phyloP scores from a whole-genome alignment of 176 grass and related monocot genomes.

The Rhipidocladum racemiflorum region DNA sequence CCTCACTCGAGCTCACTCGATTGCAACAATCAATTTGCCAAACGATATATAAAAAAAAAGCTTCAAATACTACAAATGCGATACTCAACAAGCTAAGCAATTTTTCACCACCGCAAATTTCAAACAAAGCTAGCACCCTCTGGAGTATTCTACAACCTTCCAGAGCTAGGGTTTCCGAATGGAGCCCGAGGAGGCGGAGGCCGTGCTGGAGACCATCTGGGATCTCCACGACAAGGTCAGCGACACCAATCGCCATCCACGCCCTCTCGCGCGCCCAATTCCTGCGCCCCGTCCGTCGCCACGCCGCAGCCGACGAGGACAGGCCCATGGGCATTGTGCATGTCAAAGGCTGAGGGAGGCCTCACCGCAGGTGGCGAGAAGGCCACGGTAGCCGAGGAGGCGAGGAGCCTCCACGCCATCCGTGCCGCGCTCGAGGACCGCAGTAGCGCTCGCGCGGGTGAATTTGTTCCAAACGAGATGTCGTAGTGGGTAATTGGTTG shows the following conservation, averaged over 20 bases:
- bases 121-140: no score
- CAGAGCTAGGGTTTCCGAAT: conserved; percentile 36
- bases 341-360: conserved; percentile 39
- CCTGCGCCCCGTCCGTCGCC: conserved; percentile 55
- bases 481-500: not conserved
- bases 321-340: conserved; percentile 43
- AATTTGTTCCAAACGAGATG: not conserved
- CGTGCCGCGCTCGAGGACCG: conserved; percentile 85
- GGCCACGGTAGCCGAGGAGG: conserved; percentile 53
- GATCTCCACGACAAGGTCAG: conserved; percentile 94
- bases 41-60: no score
- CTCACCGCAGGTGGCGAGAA: not conserved
- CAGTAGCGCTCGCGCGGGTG: no score
- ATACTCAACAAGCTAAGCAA: no score
- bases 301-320: conserved; percentile 11
- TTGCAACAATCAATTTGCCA: no score
- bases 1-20: no score
- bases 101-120: no score
- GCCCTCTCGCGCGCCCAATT: conserved; percentile 75
- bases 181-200: conserved; percentile 62
- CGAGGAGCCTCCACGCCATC: no score
- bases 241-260: conserved; percentile 89
- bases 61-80: no score
- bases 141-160: conserved; percentile 29
- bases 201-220: conserved; percentile 88